A percentile compares a stretch with the other conserved stretches of the same genome.
Evolutionary conservation across 192 early-diverging fungal genomes (phyloP).

Genomic region (Entomortierella chlamydospora): DNA sequence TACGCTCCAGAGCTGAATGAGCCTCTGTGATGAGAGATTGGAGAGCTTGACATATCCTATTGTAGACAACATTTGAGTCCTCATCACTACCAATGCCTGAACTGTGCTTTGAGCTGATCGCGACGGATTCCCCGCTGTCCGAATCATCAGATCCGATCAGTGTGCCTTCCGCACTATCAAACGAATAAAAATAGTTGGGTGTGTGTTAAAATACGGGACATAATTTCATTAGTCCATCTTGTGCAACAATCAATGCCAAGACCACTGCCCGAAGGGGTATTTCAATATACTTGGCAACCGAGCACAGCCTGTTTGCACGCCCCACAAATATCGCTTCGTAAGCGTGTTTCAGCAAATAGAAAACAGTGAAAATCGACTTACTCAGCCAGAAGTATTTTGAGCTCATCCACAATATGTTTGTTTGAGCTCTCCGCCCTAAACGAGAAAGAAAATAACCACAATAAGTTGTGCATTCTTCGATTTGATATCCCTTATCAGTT

Average conservation of each 20-base stretch:
- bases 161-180: conserved; percentile 45
- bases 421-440: conserved; percentile 45
- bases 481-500: too few species aligned
- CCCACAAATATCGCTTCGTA: not conserved
- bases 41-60: conserved; percentile 41
- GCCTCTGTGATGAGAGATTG: conserved; percentile 42
- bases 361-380: conserved; percentile 30
- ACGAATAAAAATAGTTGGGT: not conserved
- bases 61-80: conserved; percentile 46
- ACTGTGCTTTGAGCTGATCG: conserved; percentile 29
- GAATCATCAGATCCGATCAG: conserved; percentile 40
- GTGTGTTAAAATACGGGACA: not conserved
- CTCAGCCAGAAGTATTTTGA: conserved; percentile 45
- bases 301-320: too few species aligned
- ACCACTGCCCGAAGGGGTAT: too few species aligned
- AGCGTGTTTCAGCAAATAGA: not conserved
- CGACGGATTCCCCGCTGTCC: conserved; percentile 26
- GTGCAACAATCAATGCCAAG: conserved; percentile 3
- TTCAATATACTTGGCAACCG: too few species aligned
- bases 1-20: conserved; percentile 28
- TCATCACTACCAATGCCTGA: conserved; percentile 27
- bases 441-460: not conserved
- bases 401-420: conserved; percentile 50
- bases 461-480: too few species aligned
- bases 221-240: too few species aligned